These are phyloP conservation scores for Tephrocybe sp. DNA, from an alignment of 768 basidiomycete species.

Conservation along the genomic window DNA sequence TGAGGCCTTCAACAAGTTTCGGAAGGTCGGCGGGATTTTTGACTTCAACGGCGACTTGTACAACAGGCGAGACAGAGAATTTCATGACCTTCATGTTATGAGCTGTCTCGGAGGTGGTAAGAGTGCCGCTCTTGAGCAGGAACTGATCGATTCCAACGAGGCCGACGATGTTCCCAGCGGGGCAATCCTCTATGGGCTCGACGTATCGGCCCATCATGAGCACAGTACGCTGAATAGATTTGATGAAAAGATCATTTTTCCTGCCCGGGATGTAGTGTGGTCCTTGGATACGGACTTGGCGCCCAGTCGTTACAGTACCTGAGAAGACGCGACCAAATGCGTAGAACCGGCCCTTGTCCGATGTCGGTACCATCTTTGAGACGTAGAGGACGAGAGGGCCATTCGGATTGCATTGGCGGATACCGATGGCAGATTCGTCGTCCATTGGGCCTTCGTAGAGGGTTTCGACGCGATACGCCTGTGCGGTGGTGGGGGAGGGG, in stretches of 20 bases:
- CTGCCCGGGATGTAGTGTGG: constrained; percentile 97
- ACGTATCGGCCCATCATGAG: constrained; percentile 99
- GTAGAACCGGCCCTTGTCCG: too few relatives aligned
- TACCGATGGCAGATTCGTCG: constrained; percentile 96
- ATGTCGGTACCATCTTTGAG: constrained; percentile 99
- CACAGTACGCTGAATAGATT: constrained; percentile 96
- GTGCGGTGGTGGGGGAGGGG: constrained; percentile 93
- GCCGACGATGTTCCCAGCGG: constrained; percentile 96
- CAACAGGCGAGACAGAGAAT: constrained; percentile 98
- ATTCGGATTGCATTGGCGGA: constrained; percentile 94
- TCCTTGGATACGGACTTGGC: constrained; percentile 99
- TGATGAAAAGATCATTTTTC: constrained; percentile 96
- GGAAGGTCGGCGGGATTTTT: constrained; percentile 99
- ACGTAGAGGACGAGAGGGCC: constrained; percentile 95
- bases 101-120: constrained; percentile 94
- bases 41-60: constrained; percentile 97
- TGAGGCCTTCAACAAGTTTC: constrained; percentile 99
- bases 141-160: constrained; percentile 99
- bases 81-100: constrained; percentile 99
- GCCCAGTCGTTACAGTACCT: too few relatives aligned
- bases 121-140: constrained; percentile 96
- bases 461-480: constrained; percentile 97
- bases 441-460: constrained; percentile 99
- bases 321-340: too few relatives aligned
- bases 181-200: constrained; percentile 97